Evolutionary conservation across 352 stramenopile species (phyloP), one percentile per base, ranked within the genome.

Genomic region (Phytophthora constricta): DNA sequence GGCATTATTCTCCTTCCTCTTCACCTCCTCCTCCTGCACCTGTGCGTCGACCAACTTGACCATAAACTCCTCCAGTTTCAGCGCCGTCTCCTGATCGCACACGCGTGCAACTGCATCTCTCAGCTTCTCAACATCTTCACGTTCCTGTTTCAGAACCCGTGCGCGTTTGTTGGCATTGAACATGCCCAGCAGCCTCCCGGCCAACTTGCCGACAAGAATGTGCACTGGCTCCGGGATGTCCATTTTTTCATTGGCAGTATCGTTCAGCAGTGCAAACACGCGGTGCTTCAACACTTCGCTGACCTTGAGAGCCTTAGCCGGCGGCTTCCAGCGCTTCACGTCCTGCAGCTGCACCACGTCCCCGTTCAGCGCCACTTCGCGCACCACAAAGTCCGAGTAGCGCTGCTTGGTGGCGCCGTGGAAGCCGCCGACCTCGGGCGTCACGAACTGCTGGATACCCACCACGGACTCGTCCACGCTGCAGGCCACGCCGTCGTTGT

Each of bases 321-420:
- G 62, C 4, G 65, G 70, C 7, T 62, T 50, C 46, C 85, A 86
- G 25, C 80, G 76, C 60, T 87, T 79, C 13, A 90, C 80, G 39
- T 93, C 75, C 19, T 80, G 87, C 47, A 97, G 77, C 19, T 53
- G 69, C 58, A 86, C 86, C 42, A 95, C 72, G 0, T 77, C 47
- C 20, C 88, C 83, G 20, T 76, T 65, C 3, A 81, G 60, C 14
- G 81, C 74, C 47, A 97, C 84, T 55, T 98, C 92, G 20, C 83
- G 88, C 59, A 98, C 92, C 31, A 97, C 71, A 76, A 98, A 98
- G 70, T 98, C 92, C 59, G 90, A 96, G 74, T 90, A 98, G 2
- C 92, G 87, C 70, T 97, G 81, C 65, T 98, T 98, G 58, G 93
- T 87, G 19, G 90, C 77, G 7, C 91, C 91, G 57, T 89, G 80